These are phyloP conservation scores for Tolypocladium pustulatum DNA, from an alignment of 2,329 filamentous ascomycete genomes.

Conservation along the genomic window DNA sequence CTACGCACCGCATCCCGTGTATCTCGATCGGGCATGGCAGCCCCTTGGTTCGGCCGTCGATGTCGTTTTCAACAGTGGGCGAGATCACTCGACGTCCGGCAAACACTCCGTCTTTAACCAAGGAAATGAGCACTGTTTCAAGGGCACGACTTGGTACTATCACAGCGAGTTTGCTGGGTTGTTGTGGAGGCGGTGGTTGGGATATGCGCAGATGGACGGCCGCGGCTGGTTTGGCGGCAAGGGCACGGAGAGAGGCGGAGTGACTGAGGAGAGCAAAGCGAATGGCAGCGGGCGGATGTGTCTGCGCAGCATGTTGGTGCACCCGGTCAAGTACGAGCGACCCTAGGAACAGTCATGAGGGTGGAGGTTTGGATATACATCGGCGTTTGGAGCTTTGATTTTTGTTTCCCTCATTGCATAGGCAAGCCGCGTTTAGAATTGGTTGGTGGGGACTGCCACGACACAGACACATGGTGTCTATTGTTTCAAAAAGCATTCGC, in stretches of 20 bases:
- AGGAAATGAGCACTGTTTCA: constrained; percentile 72
- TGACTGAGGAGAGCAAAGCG: constrained; percentile 34
- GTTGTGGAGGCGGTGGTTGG: constrained; percentile 73
- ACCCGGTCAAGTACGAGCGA: constrained; percentile 65
- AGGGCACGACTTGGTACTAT: constrained; percentile 77
- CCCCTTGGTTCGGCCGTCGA: constrained; percentile 54
- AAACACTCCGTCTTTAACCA: constrained; percentile 56
- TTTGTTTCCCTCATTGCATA: not conserved
- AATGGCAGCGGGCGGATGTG: constrained; percentile 58
- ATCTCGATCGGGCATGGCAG: constrained; percentile 65
- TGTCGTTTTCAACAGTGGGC: constrained; percentile 67
- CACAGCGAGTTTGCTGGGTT: constrained; percentile 66
- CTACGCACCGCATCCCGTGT: constrained; percentile 73
- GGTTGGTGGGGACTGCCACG: not conserved
- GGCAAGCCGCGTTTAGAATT: not conserved
- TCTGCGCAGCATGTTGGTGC: constrained; percentile 67
- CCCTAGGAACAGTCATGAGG: constrained; percentile 26
- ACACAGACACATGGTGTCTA: not conserved
- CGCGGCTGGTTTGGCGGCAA: constrained; percentile 34
- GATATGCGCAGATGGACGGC: constrained; percentile 43
- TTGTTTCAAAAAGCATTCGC: not conserved
- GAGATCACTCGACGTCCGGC: constrained; percentile 55
- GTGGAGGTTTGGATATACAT: not conserved
- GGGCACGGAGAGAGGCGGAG: constrained; percentile 39
- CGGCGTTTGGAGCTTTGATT: not conserved